Conservation (phyloP, 176 grass and related monocot genomes). For the Aegilops bicornis region DNA sequence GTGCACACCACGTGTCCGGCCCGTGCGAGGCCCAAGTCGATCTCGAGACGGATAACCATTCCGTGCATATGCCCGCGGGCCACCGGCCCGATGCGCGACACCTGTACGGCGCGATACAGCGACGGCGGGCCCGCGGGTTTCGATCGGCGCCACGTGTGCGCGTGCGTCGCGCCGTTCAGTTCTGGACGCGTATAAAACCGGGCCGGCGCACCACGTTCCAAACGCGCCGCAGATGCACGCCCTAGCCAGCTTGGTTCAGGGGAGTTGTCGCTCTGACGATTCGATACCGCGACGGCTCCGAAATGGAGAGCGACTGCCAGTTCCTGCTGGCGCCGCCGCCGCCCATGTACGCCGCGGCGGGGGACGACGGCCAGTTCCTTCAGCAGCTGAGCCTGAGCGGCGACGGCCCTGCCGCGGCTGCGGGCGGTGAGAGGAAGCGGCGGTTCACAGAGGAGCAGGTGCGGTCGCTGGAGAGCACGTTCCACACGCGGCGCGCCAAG, state of each 20-base stretch:
- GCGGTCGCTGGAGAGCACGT: slow-evolving; percentile 82
- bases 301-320: slow-evolving; percentile 33
- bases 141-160: slow-evolving; percentile 15
- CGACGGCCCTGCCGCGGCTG: background rate
- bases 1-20: slow-evolving; percentile 33
- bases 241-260: background rate
- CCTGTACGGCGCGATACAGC: background rate
- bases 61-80: background rate
- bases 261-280: background rate
- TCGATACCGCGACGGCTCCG: background rate
- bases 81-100: slow-evolving; percentile 16
- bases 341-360: background rate
- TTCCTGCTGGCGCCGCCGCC: slow-evolving; percentile 13
- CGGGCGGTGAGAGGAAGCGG: slow-evolving; percentile 52
- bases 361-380: slow-evolving; percentile 11
- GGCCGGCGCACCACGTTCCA: background rate
- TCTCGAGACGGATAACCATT: slow-evolving; percentile 31
- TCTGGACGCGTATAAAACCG: slow-evolving; percentile 11
- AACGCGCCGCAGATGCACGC: background rate
- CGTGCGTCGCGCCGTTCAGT: background rate
- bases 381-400: background rate
- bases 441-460: slow-evolving; percentile 96
- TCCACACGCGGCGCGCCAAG: slow-evolving; percentile 66
- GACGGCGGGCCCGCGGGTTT: background rate
- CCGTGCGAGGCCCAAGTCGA: background rate